phyloP scores from a whole-genome alignment of 768 basidiomycete genomes.

The Tricholoma matsutake region DNA sequence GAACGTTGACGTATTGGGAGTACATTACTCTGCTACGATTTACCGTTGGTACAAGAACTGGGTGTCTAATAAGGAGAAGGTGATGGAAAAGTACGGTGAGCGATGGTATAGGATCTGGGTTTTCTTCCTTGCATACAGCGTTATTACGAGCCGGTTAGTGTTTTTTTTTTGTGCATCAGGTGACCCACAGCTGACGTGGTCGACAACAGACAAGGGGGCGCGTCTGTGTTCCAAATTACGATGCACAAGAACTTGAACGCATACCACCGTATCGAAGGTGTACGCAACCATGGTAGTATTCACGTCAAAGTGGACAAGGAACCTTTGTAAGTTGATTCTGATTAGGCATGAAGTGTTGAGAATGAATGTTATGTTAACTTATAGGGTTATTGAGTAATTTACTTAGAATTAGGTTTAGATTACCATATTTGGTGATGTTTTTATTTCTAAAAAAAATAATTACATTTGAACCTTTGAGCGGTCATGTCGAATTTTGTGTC shows the following conservation, averaged over 20 bases:
- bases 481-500: constrained; percentile 26
- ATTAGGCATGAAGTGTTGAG: too few species aligned
- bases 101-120: constrained; percentile 95
- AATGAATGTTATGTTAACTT: constrained; percentile 39
- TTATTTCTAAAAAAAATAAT: too few species aligned
- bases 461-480: too few species aligned
- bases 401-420: too few species aligned
- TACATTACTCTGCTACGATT: constrained; percentile 93
- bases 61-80: constrained; percentile 89
- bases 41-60: constrained; percentile 97
- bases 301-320: constrained; percentile 58
- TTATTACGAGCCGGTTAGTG: constrained; percentile 73
- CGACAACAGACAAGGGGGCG: constrained; percentile 69
- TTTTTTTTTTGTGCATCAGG: neutral
- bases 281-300: constrained; percentile 78
- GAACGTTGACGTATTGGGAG: constrained; percentile 93
- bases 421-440: neutral
- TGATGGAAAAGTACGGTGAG: constrained; percentile 87
- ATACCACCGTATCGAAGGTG: constrained; percentile 86
- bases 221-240: constrained; percentile 95
- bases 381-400: constrained; percentile 1
- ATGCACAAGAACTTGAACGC: constrained; percentile 98
- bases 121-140: constrained; percentile 93
- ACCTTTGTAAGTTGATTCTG: constrained; percentile 63
- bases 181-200: neutral